phyloP scores from a whole-genome alignment of 73 alveolate species.

The Effrenium voratum region DNA sequence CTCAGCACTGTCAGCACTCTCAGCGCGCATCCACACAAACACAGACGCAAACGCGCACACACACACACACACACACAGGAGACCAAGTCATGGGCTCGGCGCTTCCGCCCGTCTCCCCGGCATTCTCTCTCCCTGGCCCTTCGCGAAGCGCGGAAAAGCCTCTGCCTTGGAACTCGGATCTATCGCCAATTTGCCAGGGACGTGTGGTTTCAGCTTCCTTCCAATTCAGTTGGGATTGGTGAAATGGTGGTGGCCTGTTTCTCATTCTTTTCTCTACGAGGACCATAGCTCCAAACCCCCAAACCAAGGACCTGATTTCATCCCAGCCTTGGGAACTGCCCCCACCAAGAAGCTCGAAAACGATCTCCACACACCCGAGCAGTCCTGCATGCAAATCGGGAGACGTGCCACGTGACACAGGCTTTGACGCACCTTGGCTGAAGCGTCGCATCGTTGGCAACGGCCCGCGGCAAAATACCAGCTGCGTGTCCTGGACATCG shows the following conservation, averaged over 20 bases:
- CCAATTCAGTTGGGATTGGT: too few species aligned
- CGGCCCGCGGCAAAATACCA: constrained; percentile 59
- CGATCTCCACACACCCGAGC: constrained; percentile 60
- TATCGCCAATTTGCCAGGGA: too few species aligned
- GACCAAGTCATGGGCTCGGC: constrained; percentile 9
- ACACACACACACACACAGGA: too few species aligned
- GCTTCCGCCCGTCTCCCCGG: constrained; percentile 62
- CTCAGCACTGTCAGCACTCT: background rate
- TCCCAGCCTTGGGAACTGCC: too few species aligned
- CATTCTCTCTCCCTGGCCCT: constrained; percentile 51
- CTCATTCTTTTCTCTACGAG: too few species aligned
- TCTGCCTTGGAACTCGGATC: background rate
- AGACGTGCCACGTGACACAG: background rate
- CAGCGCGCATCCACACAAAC: background rate
- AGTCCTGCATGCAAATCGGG: background rate
- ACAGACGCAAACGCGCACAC: background rate
- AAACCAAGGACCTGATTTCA: too few species aligned
- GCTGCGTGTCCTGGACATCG: constrained; percentile 27
- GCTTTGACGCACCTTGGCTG: constrained; percentile 16
- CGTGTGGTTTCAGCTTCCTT: too few species aligned
- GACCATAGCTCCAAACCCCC: too few species aligned
- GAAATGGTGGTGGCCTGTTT: too few species aligned
- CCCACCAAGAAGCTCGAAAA: constrained; percentile 52
- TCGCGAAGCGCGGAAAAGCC: constrained; percentile 49
- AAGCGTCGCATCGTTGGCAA: constrained; percentile 43